Conservation (phyloP, 306 rosid genomes). For the Quercus suber region DNA sequence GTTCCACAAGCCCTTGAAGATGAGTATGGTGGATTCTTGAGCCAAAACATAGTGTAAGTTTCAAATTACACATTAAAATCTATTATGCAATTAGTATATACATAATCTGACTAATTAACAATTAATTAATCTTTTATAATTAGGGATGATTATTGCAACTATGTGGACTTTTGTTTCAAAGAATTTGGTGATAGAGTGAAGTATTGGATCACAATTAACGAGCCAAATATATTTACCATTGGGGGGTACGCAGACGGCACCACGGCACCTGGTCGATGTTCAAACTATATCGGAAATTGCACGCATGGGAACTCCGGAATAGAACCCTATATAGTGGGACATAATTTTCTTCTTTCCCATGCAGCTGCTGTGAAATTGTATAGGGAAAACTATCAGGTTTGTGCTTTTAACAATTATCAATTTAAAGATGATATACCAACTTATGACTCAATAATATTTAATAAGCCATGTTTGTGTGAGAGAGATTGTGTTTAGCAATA, state of each 20-base stretch:
- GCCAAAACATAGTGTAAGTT: constrained; percentile 46
- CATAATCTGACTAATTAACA: too few species aligned
- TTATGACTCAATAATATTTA: too few species aligned
- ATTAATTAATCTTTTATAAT: not conserved
- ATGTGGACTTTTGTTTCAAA: constrained; percentile 57
- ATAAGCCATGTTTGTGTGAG: too few species aligned
- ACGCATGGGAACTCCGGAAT: constrained; percentile 37
- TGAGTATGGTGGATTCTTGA: constrained; percentile 51
- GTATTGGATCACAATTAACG: constrained; percentile 69
- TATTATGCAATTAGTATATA: too few species aligned
- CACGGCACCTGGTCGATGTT: constrained; percentile 50
- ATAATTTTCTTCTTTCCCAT: constrained; percentile 41
- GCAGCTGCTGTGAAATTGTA: constrained; percentile 37
- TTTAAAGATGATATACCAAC: too few species aligned
- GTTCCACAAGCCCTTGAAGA: constrained; percentile 59
- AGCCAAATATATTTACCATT: constrained; percentile 35
- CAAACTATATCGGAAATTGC: constrained; percentile 39
- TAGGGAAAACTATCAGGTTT: constrained; percentile 19
- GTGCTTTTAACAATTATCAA: too few species aligned
- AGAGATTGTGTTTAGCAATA: too few species aligned
- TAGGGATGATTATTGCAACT: constrained; percentile 48
- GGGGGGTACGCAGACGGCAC: constrained; percentile 38
- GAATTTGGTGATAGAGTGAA: constrained; percentile 69
- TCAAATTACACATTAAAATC: not conserved
- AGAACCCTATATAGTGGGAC: constrained; percentile 45